A percentile compares a stretch with the other conserved stretches of the same genome.
Evolutionary conservation across 2,329 filamentous ascomycete genomes (phyloP).

Genomic region (Tolypocladium cylindrosporum): DNA sequence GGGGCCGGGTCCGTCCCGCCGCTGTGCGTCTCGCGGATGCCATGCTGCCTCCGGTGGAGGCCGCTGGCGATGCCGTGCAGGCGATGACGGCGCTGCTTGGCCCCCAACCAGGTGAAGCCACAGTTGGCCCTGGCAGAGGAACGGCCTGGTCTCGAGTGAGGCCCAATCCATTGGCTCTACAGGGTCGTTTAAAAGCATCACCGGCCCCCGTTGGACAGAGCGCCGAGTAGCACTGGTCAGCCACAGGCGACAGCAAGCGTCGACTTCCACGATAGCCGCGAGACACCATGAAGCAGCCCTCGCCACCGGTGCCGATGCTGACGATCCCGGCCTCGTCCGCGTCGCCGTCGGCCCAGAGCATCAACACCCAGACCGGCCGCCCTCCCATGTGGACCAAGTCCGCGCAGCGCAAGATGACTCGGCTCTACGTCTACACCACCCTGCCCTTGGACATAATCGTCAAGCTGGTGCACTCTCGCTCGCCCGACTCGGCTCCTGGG

Average conservation of each 20-base stretch:
- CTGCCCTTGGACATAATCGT: conserved; percentile 41
- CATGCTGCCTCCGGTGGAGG: background rate
- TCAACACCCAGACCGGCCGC: conserved; percentile 28
- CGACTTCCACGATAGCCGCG: background rate
- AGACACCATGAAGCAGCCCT: background rate
- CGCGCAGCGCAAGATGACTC: conserved; percentile 40
- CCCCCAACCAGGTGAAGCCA: background rate
- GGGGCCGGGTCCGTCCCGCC: too few species aligned
- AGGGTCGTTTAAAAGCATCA: background rate
- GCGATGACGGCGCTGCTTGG: background rate
- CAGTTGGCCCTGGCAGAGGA: background rate
- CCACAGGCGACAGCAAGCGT: background rate
- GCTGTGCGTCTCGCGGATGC: background rate
- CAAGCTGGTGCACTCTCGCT: conserved; percentile 32
- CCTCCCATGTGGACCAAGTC: conserved; percentile 46
- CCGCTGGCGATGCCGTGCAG: background rate
- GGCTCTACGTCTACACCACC: conserved; percentile 47
- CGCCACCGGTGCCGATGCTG: conserved; percentile 1
- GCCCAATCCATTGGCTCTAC: background rate
- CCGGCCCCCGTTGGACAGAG: background rate
- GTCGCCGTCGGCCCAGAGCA: conserved; percentile 2
- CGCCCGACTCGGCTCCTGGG: conserved; percentile 34
- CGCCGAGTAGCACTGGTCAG: background rate
- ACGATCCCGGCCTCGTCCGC: conserved; percentile 1
- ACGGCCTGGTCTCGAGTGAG: background rate